Evolutionary conservation across 1,284 basidiomycete species (phyloP).

Genomic region (Omphalotus olearius): DNA sequence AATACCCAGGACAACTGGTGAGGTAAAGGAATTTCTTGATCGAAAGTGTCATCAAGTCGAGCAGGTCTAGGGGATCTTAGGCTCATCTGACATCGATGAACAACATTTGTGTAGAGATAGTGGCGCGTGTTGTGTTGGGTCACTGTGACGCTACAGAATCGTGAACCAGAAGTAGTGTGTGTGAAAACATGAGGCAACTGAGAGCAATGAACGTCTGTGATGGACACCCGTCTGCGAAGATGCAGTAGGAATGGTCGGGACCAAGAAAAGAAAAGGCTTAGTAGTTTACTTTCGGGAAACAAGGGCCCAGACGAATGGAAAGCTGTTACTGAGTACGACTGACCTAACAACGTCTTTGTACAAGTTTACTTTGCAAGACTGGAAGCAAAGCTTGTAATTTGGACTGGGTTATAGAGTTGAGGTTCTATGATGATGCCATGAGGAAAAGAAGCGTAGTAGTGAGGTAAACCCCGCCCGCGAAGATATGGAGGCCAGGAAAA

Average conservation of each 20-base stretch:
- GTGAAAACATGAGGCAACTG: conserved; percentile 28
- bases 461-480: conserved; percentile 15
- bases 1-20: no score
- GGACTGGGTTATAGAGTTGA: background rate
- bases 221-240: background rate
- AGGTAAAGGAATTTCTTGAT: no score
- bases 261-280: background rate
- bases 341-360: no score
- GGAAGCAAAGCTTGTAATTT: background rate
- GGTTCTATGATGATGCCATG: conserved; percentile 12
- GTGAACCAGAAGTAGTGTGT: no score
- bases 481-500: conserved; percentile 14
- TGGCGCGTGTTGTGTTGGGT: no score
- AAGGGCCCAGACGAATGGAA: conserved; percentile 4
- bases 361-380: background rate
- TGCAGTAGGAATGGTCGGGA: background rate
- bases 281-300: background rate
- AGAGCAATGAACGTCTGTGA: conserved; percentile 13
- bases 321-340: no score
- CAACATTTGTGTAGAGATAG: no score
- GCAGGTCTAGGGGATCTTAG: no score
- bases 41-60: no score
- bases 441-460: conserved; percentile 10
- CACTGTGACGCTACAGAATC: no score
- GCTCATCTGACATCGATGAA: no score